These are phyloP conservation scores for Galium porrigens DNA, from an alignment of 305 asterid genomes.

Conservation along the genomic window DNA sequence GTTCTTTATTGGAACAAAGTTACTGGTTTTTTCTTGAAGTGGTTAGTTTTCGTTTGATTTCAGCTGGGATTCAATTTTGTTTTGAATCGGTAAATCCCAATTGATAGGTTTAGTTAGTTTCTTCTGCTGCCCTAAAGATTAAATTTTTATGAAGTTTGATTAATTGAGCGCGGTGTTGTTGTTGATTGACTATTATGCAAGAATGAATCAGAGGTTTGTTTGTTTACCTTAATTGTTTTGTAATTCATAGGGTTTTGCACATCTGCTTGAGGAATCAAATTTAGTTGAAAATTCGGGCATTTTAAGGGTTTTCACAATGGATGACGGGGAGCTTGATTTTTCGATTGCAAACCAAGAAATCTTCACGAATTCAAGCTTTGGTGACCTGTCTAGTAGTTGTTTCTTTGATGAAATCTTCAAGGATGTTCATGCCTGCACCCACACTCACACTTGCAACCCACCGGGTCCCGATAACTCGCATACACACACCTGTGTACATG, in stretches of 20 bases:
- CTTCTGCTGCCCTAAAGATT: not conserved
- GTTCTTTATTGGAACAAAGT: not conserved
- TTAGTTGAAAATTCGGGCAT: not conserved
- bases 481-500: slow-evolving; percentile 84
- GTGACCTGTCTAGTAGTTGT: slow-evolving; percentile 55
- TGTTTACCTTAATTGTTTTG: not conserved
- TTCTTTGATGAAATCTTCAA: slow-evolving; percentile 50
- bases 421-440: slow-evolving; percentile 76
- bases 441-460: slow-evolving; percentile 82
- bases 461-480: slow-evolving; percentile 87
- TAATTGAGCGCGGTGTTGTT: not conserved
- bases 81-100: not conserved
- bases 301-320: slow-evolving; percentile 27
- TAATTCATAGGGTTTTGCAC: slow-evolving; percentile 1
- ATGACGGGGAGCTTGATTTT: slow-evolving; percentile 58
- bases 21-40: not conserved
- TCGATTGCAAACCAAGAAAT: slow-evolving; percentile 31
- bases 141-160: not conserved
- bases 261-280: slow-evolving; percentile 7
- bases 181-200: not conserved
- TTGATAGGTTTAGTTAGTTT: not conserved
- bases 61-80: not conserved
- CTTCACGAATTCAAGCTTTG: slow-evolving; percentile 44
- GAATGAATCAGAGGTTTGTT: not conserved
- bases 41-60: not conserved